Evolutionary conservation across 2,329 filamentous ascomycete genomes (phyloP).

Genomic region (Mariannaea elegans): DNA sequence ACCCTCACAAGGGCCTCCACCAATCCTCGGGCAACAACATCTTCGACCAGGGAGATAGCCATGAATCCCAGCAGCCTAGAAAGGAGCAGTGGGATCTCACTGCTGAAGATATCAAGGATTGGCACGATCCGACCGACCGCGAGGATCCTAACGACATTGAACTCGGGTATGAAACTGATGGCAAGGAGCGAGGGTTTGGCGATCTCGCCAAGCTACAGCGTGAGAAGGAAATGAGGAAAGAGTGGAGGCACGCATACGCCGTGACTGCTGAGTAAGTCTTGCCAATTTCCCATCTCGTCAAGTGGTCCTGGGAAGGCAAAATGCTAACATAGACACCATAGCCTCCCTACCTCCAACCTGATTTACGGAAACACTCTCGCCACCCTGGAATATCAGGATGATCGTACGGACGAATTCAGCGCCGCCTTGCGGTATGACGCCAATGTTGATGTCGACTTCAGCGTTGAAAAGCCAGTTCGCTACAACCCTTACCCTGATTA

Average conservation of each 20-base stretch:
- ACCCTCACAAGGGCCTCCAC: constrained; percentile 20
- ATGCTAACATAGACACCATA: constrained; percentile 35
- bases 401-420: constrained; percentile 44
- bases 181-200: constrained; percentile 44
- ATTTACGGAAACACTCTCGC: constrained; percentile 67
- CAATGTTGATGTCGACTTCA: constrained; percentile 51
- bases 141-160: constrained; percentile 48
- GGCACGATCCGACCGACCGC: constrained; percentile 47
- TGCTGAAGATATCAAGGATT: constrained; percentile 47
- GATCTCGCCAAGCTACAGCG: constrained; percentile 47
- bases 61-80: constrained; percentile 20
- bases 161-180: constrained; percentile 49
- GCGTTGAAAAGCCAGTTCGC: constrained; percentile 58
- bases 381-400: constrained; percentile 53
- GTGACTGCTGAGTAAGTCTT: constrained; percentile 51
- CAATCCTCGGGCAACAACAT: constrained; percentile 1
- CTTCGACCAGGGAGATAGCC: constrained; percentile 18
- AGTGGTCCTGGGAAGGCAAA: constrained; percentile 25
- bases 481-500: constrained; percentile 80
- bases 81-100: constrained; percentile 46
- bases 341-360: constrained; percentile 56
- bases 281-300: constrained; percentile 9
- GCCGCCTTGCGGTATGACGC: constrained; percentile 45
- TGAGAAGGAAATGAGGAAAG: constrained; percentile 54
- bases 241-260: constrained; percentile 52